phyloP scores from a whole-genome alignment of 2,329 filamentous ascomycete genomes.

The Colletotrichum acutatum region DNA sequence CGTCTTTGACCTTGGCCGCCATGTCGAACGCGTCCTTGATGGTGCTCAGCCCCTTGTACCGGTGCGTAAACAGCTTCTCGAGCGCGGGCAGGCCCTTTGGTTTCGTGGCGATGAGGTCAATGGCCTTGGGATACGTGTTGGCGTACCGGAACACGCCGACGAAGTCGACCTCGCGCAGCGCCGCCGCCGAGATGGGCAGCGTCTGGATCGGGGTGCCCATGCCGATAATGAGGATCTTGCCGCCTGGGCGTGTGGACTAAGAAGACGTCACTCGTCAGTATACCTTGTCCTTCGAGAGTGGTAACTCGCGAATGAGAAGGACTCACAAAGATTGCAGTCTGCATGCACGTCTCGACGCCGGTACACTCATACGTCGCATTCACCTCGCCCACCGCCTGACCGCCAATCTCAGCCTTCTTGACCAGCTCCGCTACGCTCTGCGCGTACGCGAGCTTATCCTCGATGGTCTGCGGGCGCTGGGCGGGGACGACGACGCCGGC shows the following conservation, averaged over 20 bases:
- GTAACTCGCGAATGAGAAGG: not conserved
- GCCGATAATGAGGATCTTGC: slow-evolving; percentile 76
- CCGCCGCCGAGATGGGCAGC: slow-evolving; percentile 74
- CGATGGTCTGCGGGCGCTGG: slow-evolving; percentile 58
- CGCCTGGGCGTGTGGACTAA: slow-evolving; percentile 71
- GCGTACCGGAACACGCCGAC: slow-evolving; percentile 78
- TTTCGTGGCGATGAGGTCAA: slow-evolving; percentile 60
- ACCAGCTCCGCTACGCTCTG: slow-evolving; percentile 59
- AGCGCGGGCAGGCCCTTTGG: slow-evolving; percentile 70
- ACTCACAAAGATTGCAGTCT: slow-evolving; percentile 76
- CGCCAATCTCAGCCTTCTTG: slow-evolving; percentile 48
- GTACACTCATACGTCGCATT: slow-evolving; percentile 82
- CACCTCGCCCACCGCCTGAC: slow-evolving; percentile 68
- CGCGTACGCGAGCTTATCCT: slow-evolving; percentile 64
- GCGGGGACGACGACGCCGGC: slow-evolving; percentile 61
- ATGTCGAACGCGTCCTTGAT: slow-evolving; percentile 78
- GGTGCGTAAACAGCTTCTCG: slow-evolving; percentile 76
- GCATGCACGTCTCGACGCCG: slow-evolving; percentile 80
- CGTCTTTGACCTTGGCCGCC: slow-evolving; percentile 77
- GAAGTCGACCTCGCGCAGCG: slow-evolving; percentile 77
- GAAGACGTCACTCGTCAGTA: not conserved
- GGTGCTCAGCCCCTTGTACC: slow-evolving; percentile 70
- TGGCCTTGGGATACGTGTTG: slow-evolving; percentile 75
- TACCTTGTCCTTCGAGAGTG: no score
- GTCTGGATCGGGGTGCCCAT: slow-evolving; percentile 80